phyloP scores from a whole-genome alignment of 2,329 filamentous ascomycete genomes.

The Fusarium sp. region DNA sequence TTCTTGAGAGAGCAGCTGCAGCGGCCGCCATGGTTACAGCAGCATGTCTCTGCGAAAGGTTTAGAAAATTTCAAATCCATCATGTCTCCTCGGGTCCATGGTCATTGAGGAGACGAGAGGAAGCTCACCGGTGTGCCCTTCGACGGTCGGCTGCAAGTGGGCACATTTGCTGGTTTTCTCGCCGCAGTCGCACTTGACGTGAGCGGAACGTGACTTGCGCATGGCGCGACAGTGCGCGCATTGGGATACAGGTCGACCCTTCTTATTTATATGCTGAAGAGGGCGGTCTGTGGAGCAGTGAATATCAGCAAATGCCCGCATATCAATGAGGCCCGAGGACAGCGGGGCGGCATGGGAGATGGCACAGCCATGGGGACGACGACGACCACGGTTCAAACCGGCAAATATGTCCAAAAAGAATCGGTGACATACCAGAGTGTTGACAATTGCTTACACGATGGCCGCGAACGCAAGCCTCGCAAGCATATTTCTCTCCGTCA shows the following conservation, averaged over 20 bases:
- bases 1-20: conserved; percentile 75
- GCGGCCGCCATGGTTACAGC: conserved; percentile 75
- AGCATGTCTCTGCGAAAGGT: conserved; percentile 67
- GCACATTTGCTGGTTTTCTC: conserved; percentile 84
- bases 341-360: background rate
- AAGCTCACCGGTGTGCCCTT: conserved; percentile 69
- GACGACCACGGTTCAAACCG: background rate
- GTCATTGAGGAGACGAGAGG: conserved; percentile 17
- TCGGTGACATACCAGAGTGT: conserved; percentile 78
- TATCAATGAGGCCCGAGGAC: background rate
- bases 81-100: conserved; percentile 5
- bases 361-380: background rate
- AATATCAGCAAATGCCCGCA: conserved; percentile 38
- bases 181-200: conserved; percentile 96
- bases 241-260: conserved; percentile 96
- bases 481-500: conserved; percentile 97
- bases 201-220: conserved; percentile 94
- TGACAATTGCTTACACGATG: conserved; percentile 99
- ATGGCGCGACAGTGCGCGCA: conserved; percentile 95
- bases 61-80: conserved; percentile 27
- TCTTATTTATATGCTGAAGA: conserved; percentile 95
- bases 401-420: conserved; percentile 2
- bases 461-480: conserved; percentile 96
- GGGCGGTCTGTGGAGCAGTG: conserved; percentile 76
- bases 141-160: conserved; percentile 66